Base-by-base conservation (phyloP, 352 stramenopile species). In the Phytopythium montanum region DNA sequence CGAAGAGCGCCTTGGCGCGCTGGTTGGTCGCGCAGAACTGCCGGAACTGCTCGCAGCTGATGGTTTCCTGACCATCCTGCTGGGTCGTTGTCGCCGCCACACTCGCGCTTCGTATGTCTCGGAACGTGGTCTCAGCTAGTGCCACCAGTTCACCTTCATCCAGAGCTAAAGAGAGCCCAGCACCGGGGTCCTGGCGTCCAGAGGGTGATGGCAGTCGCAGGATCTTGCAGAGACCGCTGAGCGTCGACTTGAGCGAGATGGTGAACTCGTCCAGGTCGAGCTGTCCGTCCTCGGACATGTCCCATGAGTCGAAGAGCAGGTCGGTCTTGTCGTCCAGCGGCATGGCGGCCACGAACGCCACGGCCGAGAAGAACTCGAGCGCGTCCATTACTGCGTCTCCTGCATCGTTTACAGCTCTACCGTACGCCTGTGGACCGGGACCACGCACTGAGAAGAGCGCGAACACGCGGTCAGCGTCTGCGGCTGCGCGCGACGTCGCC, bases 181-280 rank as follows among this genome's bases (percentile, higher is more conserved):
- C 25, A 14, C 9, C 14, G 36, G 33, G n/a, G 9, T n/a, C 45
- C 23, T 12, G 12, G 55, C 16, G 38, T 60, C 19, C 19, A 2
- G 21, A 13, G 8, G n/a, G 33, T 23, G 25, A 16, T 2, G 36
- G 53, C 9, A 59, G 10, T 9, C 25, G 53, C n/a, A 95, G 51
- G 29, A 93, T 83, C 52, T 92, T 90, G 10, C 65, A 53, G 26
- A 95, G 66, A 9, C 85, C 85, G 10, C 73, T 65, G 33, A 95
- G 62, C 18, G 85, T 93, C 42, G 85, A 95, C 68, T 95, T 95
- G 34, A 95, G 70, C 21, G 85, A 93, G 56, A 95, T 92, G n/a
- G 80, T 92, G 56, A 92, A 85, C 60, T 95, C 84, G 34, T 92
- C 85, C 34, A 95, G 60, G 54, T 93, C 80, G 56, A 95, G 61